phyloP scores from a whole-genome alignment of 2,329 filamentous ascomycete genomes.

The Pseudocercospora macadamiae region DNA sequence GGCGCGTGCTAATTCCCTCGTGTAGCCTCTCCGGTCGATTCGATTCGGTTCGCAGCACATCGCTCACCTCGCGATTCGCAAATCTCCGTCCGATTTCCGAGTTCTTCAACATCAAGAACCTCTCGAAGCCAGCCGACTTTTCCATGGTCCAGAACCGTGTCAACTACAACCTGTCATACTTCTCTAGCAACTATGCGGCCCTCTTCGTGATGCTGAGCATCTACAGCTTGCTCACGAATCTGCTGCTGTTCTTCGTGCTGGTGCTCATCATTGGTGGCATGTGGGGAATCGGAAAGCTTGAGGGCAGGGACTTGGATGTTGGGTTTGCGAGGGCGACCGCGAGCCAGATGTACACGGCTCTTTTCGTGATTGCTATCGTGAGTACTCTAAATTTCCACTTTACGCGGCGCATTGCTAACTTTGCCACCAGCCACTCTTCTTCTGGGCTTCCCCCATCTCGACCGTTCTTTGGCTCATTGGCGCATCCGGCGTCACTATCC shows the following conservation, averaged over 20 bases:
- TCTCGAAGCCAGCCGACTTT: slow-evolving; percentile 94
- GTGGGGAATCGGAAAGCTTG: slow-evolving; percentile 87
- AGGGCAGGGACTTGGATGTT: slow-evolving; percentile 84
- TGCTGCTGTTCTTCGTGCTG: slow-evolving; percentile 86
- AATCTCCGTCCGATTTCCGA: slow-evolving; percentile 90
- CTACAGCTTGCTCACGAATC: slow-evolving; percentile 90
- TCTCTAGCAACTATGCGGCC: slow-evolving; percentile 96
- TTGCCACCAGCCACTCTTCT: slow-evolving; percentile 64
- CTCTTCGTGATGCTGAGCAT: slow-evolving; percentile 94
- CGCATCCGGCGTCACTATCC: slow-evolving; percentile 87
- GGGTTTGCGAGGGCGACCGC: slow-evolving; percentile 81
- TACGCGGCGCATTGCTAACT: neutral
- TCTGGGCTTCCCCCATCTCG: slow-evolving; percentile 81
- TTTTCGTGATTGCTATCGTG: slow-evolving; percentile 75
- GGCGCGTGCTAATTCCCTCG: slow-evolving; percentile 12
- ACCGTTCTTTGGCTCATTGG: slow-evolving; percentile 95
- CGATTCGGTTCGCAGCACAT: slow-evolving; percentile 77
- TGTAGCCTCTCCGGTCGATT: slow-evolving; percentile 73
- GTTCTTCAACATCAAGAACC: slow-evolving; percentile 92
- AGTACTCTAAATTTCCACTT: neutral
- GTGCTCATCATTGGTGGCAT: slow-evolving; percentile 82
- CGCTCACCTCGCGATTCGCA: slow-evolving; percentile 79
- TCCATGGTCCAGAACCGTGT: slow-evolving; percentile 85
- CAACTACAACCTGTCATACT: slow-evolving; percentile 97
- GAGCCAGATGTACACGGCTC: slow-evolving; percentile 89